A percentile compares a stretch with the other conserved stretches of the same genome.
Conservation (phyloP, 2,329 filamentous ascomycete species). For the Xylariaceae sp. region DNA sequence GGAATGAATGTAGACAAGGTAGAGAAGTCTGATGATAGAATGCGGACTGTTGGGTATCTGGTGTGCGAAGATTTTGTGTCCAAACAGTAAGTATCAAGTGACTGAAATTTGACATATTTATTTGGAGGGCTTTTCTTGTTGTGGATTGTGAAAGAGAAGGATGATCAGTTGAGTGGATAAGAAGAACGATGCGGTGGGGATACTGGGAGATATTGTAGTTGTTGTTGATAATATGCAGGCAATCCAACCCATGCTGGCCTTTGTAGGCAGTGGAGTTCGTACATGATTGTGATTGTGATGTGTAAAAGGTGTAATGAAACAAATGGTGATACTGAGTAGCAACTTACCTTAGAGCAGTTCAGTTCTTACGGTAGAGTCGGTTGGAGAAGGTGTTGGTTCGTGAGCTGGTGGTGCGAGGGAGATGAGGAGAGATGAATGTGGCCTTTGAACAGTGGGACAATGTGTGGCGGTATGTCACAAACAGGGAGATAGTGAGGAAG, state of each 20-base stretch:
- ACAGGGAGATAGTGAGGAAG: too few relatives aligned
- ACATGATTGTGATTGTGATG: neutral
- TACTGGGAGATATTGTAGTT: neutral
- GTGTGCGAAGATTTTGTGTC: neutral
- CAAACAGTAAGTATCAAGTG: neutral
- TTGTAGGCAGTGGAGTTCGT: too few relatives aligned
- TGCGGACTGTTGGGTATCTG: neutral
- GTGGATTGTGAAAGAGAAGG: neutral
- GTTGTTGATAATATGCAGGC: neutral
- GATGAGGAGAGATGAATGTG: neutral
- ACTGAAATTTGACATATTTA: neutral
- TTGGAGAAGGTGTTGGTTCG: constrained; percentile 10
- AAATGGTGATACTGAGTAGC: constrained; percentile 10
- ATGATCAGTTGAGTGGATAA: neutral
- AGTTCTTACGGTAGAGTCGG: constrained; percentile 10
- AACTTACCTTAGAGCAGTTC: constrained; percentile 10
- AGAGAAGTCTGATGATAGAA: neutral
- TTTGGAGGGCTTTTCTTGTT: neutral
- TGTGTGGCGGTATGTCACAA: too few relatives aligned
- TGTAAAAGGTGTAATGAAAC: neutral
- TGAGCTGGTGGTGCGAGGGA: neutral
- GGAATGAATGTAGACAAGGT: neutral
- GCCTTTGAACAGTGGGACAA: too few relatives aligned
- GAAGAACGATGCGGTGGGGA: neutral
- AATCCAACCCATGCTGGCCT: neutral